phyloP scores from a whole-genome alignment of 352 stramenopile species.

The Globisporangium abappressorium region DNA sequence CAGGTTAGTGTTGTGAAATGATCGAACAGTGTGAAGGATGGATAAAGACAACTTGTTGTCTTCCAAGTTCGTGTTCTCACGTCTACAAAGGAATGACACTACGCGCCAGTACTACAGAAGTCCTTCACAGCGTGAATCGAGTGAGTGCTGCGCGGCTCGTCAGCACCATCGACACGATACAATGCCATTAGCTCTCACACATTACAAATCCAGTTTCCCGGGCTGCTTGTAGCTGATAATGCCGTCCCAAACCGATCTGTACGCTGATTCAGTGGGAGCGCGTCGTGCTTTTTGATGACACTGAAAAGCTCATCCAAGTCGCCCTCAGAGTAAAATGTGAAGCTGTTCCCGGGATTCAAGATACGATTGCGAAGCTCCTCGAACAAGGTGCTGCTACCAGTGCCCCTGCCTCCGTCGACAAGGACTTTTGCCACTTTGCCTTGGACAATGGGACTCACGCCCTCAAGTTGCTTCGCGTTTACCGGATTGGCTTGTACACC shows the following conservation, averaged over 20 bases:
- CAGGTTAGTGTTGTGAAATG: not conserved
- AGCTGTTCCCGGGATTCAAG: not conserved
- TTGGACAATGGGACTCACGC: not conserved
- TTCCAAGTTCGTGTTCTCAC: not conserved
- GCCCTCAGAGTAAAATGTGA: not conserved
- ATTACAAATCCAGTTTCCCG: not conserved
- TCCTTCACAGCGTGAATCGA: not conserved
- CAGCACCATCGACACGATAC: not conserved
- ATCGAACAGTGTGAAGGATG: not conserved
- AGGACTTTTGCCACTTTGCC: not conserved
- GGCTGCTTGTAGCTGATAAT: not conserved
- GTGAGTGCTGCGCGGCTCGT: not conserved
- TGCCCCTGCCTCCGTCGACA: not conserved
- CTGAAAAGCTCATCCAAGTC: not conserved
- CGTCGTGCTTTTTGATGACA: not conserved
- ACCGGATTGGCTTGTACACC: not conserved
- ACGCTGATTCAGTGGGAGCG: slow-evolving; percentile 4
- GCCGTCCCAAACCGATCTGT: not conserved
- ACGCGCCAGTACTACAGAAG: not conserved
- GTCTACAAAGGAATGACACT: not conserved
- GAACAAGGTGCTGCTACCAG: not conserved
- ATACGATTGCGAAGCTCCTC: not conserved
- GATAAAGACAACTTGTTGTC: not conserved
- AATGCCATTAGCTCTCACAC: not conserved
- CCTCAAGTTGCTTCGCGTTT: not conserved